A percentile compares a stretch with the other conserved stretches of the same genome.
Conservation (phyloP, 768 basidiomycete species). For the Collybia nuda region DNA sequence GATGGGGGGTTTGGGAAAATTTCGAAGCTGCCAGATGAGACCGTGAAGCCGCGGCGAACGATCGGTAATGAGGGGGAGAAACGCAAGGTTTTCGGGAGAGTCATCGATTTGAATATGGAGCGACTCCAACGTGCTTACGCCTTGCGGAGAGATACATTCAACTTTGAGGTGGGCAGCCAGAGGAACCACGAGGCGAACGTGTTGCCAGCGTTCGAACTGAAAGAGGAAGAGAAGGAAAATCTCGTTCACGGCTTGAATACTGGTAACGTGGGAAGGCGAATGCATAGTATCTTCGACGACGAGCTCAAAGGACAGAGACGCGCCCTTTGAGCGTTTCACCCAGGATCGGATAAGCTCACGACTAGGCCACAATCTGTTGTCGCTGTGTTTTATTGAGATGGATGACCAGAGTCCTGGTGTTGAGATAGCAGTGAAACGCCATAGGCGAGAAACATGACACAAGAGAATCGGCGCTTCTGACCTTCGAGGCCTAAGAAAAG, state of each 20-base stretch:
- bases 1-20: no score
- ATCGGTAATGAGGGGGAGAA: no score
- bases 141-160: no score
- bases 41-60: no score
- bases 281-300: not conserved
- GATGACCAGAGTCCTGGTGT: not conserved
- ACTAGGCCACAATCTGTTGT: not conserved
- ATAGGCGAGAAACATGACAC: not conserved
- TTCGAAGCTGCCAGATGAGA: no score
- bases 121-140: no score
- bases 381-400: not conserved
- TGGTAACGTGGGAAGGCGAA: not conserved
- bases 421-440: not conserved
- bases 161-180: not conserved
- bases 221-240: not conserved
- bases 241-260: not conserved
- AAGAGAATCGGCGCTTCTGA: not conserved
- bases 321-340: not conserved
- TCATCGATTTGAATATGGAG: no score
- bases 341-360: not conserved
- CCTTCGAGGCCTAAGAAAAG: not conserved
- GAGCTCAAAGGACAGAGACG: not conserved
- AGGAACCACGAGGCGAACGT: not conserved
- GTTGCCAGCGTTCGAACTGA: not conserved
- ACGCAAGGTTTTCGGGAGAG: no score